Conservation (phyloP, 257 asterid genomes). For the Mitragyna speciosa region DNA sequence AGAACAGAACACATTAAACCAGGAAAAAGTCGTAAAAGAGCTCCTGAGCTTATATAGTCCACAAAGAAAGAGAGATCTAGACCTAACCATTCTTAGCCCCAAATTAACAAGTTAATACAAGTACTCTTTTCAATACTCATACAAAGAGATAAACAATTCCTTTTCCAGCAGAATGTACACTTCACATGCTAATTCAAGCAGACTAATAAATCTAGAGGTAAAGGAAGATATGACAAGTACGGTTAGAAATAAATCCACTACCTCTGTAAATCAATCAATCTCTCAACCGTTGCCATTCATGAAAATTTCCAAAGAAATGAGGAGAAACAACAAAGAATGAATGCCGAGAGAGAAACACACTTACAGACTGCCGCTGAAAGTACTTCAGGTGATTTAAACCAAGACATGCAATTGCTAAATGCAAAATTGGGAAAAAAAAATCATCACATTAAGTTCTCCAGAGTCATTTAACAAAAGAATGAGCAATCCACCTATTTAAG, state of each 20-base stretch:
- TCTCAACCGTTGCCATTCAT: background rate
- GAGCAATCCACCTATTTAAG: background rate
- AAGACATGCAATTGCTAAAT: background rate
- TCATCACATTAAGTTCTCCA: background rate
- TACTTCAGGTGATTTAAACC: background rate
- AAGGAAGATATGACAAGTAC: background rate
- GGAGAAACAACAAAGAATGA: background rate
- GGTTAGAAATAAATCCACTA: background rate
- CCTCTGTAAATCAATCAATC: background rate
- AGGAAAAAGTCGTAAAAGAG: constrained; percentile 19
- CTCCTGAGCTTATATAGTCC: background rate
- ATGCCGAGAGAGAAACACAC: background rate
- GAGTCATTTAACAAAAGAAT: background rate
- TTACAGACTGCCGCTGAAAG: background rate
- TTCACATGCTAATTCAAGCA: background rate
- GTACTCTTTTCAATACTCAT: background rate
- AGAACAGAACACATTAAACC: constrained; percentile 35
- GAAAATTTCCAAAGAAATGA: background rate
- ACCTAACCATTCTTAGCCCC: background rate
- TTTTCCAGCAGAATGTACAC: background rate
- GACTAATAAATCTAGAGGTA: background rate
- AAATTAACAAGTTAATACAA: background rate
- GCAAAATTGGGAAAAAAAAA: background rate
- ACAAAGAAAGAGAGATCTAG: background rate
- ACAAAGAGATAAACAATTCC: background rate